A percentile compares a stretch with the other conserved stretches of the same genome.
Conservation (phyloP, 257 asterid genomes). For the Capsicum rhomboideum region DNA sequence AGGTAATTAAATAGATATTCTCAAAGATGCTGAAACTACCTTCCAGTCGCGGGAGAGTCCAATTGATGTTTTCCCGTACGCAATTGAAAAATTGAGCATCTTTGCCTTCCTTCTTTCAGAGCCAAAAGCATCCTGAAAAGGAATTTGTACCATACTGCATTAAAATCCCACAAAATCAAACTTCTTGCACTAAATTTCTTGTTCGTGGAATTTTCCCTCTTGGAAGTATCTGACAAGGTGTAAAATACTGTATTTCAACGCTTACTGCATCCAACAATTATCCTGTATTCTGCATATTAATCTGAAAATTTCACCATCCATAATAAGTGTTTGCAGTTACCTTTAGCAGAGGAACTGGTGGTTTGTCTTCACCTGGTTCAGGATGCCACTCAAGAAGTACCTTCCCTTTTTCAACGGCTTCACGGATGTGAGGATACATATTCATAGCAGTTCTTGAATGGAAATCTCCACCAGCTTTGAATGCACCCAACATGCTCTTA, state of each 20-base stretch:
- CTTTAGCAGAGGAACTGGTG: conserved; percentile 94
- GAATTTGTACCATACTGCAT: not conserved
- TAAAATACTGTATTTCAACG: not conserved
- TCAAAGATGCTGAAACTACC: conserved; percentile 26
- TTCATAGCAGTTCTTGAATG: conserved; percentile 99
- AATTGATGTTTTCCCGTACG: conserved; percentile 80
- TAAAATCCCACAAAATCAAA: not conserved
- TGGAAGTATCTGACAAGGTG: not conserved
- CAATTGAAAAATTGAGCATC: conserved; percentile 98
- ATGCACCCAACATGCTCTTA: conserved; percentile 90
- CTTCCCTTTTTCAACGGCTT: conserved; percentile 53
- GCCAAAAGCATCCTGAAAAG: conserved; percentile 78
- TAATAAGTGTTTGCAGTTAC: conserved; percentile 19
- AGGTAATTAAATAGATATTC: not conserved
- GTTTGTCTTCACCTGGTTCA: conserved; percentile 74
- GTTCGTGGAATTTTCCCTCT: not conserved
- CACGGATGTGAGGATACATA: conserved; percentile 90
- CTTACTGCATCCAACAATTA: not conserved
- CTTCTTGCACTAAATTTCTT: not conserved
- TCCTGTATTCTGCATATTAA: not conserved
- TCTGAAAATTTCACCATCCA: not conserved
- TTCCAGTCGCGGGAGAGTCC: conserved; percentile 98
- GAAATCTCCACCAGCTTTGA: conserved; percentile 96
- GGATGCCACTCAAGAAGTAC: conserved; percentile 99
- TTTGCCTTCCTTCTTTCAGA: conserved; percentile 98